These are phyloP conservation scores for Oryza brachyantha DNA, from an alignment of 176 grass and related monocot genomes.

Conservation along the genomic window DNA sequence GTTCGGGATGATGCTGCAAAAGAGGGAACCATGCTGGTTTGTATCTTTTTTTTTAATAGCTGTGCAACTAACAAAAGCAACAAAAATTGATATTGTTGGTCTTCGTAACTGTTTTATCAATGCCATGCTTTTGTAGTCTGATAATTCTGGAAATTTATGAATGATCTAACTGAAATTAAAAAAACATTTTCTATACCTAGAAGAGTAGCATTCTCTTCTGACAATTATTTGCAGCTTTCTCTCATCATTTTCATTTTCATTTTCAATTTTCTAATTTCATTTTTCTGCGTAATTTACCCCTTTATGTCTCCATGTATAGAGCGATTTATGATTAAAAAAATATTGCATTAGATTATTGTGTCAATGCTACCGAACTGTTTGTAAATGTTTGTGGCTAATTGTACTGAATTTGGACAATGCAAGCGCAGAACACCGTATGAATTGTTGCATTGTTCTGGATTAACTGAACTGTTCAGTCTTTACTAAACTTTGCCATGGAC, in stretches of 20 bases:
- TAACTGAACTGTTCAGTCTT: neutral
- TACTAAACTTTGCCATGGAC: neutral
- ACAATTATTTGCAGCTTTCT: neutral
- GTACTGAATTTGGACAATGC: too few species aligned
- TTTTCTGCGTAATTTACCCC: neutral
- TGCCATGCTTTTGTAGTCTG: neutral
- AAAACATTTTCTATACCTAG: neutral
- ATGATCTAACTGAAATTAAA: neutral
- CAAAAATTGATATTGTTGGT: neutral
- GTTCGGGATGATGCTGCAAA: slow-evolving; percentile 64
- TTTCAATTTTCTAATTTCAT: neutral
- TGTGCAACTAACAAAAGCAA: neutral
- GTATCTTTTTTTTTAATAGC: slow-evolving; percentile 26
- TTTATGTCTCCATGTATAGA: neutral
- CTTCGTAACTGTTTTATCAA: neutral
- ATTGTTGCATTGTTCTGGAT: neutral
- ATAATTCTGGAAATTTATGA: neutral
- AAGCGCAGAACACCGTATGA: too few species aligned
- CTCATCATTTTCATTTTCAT: neutral
- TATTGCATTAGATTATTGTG: neutral
- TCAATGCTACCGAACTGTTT: neutral
- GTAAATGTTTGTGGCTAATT: neutral
- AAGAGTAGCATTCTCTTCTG: neutral
- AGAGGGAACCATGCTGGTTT: slow-evolving; percentile 69
- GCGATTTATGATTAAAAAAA: neutral